Base-by-base conservation (phyloP, 1,284 basidiomycete species). In the Apiotrichum sp. region DNA sequence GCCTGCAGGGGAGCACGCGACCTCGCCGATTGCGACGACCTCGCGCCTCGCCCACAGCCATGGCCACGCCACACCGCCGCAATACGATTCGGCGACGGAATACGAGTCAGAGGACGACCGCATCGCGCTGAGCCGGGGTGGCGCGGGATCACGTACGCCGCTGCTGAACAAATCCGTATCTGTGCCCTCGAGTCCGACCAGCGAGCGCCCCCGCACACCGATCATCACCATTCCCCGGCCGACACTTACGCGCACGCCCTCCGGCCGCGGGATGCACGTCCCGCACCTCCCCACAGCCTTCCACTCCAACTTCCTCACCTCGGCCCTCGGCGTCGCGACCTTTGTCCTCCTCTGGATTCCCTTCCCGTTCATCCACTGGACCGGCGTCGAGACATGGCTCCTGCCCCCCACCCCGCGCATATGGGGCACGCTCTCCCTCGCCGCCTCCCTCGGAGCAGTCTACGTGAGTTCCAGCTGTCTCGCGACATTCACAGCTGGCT, bases 261-360 rank as follows among this genome's bases (percentile, higher is more conserved):
- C 46, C 46, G 46, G 46, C 7, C 13, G 41, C 29, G 39, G 49
- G 42, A 11, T 38, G 34, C 43, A 46, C 50, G 50, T 58, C 11
- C 59, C 64, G 3, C 47, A 55, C 9, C 64, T 77, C 2, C 74
- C 75, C 0, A 56, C 69, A 1, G 74, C 71, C 1, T 58, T 77
- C 14, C 75, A 74, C 59, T 68, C 72, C n/a, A 75, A 77, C 55
- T 74, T 77, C 55, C 57, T 77, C 29, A 76, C 74, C 0, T 69
- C 67, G 40, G 68, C 68, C 56, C 71, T 77, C 31, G 75, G 75
- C 33, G 16, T 76, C 14, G 65, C 70, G 13, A 77, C 75, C 3
- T 41, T 72, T 4, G 41, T 68, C 3, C 41, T 72, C 16, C 63
- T 77, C 8, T 77, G 75, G 74, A 62, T 71, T 5, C 74, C 73